Evolutionary conservation across 2,329 filamentous ascomycete genomes (phyloP), one percentile per base, ranked within the genome.

Genomic region (Ophiostoma pallidulum): DNA sequence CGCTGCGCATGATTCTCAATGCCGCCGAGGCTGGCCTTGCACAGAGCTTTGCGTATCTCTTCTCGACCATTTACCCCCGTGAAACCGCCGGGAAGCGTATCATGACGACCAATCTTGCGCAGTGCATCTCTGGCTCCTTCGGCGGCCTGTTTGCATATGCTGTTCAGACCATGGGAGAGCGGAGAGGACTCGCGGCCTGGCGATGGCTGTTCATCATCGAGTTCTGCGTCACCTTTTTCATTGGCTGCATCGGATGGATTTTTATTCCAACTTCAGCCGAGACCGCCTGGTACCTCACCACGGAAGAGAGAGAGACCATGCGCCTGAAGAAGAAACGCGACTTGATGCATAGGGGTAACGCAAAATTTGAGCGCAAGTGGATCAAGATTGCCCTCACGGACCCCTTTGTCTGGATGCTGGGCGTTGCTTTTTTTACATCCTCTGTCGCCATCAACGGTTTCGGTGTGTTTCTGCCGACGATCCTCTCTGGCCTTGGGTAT

Each of bases 171-270:
- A 61, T 73, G 33, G 67, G 72, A 20, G 66, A 64, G 5, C 59
- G 57, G 18, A 63, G 62, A 35, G 68, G 68, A 1, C 60, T 73
- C 9, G 57, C 60, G 8, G 69, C 69, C 3, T 73, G 69, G 70
- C 58, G 67, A 49, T 73, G 69, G 69, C 55, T 70, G 1, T 72
- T 72, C 52, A 66, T 68, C 38, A 56, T 64, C 36, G 65, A 69
- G 50, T 66, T 66, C 14, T 19, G 24, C 18, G 16, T 46, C 1
- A 46, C 44, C 16, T n/a, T 46, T 16, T 26, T 46, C 24, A 29
- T 46, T 24, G 44, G 44, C 12, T 35, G 44, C 12, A 22, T 46
- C 12, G 35, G 44, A n/a, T 22, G 20, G 44, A 13, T 46, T 7
- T 19, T 46, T 24, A 35, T 41, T 10, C 46, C 46, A 2, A 16